Evolutionary conservation across 2,329 filamentous ascomycete genomes (phyloP).

Genomic region (Epichloe aotearoae): DNA sequence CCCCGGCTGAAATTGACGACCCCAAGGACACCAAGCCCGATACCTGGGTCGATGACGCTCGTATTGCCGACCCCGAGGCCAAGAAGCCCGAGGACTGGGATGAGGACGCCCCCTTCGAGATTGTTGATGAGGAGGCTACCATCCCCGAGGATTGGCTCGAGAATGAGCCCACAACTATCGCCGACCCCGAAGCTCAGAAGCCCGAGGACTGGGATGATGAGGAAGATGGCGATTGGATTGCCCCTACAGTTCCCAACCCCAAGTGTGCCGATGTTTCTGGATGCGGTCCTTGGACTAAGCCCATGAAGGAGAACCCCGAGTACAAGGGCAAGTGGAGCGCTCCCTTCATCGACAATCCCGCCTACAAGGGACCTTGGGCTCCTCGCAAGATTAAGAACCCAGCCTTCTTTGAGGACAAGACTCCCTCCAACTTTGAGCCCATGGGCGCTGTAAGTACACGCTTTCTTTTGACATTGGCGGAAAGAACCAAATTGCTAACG

Average conservation of each 20-base stretch:
- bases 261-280: constrained; percentile 90
- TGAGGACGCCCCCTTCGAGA: constrained; percentile 93
- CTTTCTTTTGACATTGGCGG: constrained; percentile 1
- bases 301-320: constrained; percentile 83
- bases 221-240: constrained; percentile 95
- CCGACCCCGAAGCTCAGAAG: constrained; percentile 93
- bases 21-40: constrained; percentile 85
- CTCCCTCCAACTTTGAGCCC: constrained; percentile 93
- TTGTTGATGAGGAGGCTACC: constrained; percentile 82
- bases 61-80: constrained; percentile 83
- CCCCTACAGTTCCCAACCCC: constrained; percentile 84
- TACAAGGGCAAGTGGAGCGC: constrained; percentile 99
- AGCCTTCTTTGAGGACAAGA: constrained; percentile 93
- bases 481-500: constrained; percentile 7
- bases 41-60: constrained; percentile 88
- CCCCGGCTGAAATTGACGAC: constrained; percentile 87
- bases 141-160: constrained; percentile 95
- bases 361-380: constrained; percentile 92
- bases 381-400: constrained; percentile 97
- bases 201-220: constrained; percentile 99
- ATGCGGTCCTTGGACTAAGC: constrained; percentile 85
- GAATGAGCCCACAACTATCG: constrained; percentile 66
- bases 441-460: constrained; percentile 74
- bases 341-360: constrained; percentile 89
- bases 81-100: constrained; percentile 98